Conservation (phyloP, 345 rosid species). For the Gossypium turneri region DNA sequence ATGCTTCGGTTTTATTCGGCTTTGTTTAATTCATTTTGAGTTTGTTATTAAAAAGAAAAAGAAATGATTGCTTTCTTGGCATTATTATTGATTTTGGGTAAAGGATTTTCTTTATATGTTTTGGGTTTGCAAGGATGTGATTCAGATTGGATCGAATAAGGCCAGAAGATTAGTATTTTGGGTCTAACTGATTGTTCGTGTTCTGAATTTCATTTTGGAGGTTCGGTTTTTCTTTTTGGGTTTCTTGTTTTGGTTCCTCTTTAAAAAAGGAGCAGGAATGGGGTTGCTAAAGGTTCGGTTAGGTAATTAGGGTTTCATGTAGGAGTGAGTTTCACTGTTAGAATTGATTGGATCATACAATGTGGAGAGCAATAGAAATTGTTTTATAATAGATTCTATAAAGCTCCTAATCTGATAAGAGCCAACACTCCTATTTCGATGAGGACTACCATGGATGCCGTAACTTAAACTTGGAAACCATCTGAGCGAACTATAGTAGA, state of each 20-base stretch:
- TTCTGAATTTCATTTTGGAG: neutral
- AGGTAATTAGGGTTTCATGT: neutral
- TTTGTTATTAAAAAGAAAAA: neutral
- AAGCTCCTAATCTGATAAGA: neutral
- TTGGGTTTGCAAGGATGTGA: neutral
- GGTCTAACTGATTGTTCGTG: neutral
- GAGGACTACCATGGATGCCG: neutral
- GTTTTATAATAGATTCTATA: neutral
- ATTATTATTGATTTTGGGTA: neutral
- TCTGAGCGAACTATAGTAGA: no score
- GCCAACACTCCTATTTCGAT: neutral
- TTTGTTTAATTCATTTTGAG: neutral
- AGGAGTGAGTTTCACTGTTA: no score
- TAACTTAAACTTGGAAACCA: neutral
- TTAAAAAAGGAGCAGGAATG: neutral
- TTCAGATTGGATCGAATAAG: neutral
- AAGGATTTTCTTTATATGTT: neutral
- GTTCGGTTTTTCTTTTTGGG: neutral
- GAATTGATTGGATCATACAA: no score
- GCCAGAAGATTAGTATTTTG: neutral
- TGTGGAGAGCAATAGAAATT: neutral
- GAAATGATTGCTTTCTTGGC: neutral
- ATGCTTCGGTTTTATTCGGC: neutral
- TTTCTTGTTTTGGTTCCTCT: neutral
- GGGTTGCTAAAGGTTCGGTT: neutral